These are phyloP conservation scores for Hortiboletus campestris DNA, from an alignment of 768 basidiomycete genomes.

Conservation along the genomic window DNA sequence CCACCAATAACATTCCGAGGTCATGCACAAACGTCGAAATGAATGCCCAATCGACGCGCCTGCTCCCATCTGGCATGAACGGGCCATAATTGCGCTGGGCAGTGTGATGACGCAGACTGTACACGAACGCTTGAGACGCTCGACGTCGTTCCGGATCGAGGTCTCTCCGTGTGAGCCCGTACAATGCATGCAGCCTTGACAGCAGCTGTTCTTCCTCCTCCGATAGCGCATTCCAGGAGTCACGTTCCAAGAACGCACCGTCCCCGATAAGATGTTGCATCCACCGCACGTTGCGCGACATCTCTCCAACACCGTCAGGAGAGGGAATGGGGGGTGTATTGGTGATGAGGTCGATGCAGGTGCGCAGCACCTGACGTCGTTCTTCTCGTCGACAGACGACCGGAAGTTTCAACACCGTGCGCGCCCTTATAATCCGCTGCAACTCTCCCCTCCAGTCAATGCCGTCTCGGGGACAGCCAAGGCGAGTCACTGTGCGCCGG, in stretches of 20 bases:
- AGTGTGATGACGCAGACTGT: slow-evolving; percentile 58
- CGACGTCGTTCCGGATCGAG: slow-evolving; percentile 31
- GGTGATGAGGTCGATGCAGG: slow-evolving; percentile 49
- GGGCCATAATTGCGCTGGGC: slow-evolving; percentile 55
- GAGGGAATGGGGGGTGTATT: slow-evolving; percentile 39
- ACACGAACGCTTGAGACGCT: slow-evolving; percentile 54
- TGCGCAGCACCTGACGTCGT: slow-evolving; percentile 40
- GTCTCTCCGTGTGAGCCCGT: slow-evolving; percentile 53
- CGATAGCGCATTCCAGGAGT: slow-evolving; percentile 19
- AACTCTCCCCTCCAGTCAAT: slow-evolving; percentile 55
- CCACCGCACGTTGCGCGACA: slow-evolving; percentile 56
- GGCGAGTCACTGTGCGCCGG: slow-evolving; percentile 42
- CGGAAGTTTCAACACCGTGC: slow-evolving; percentile 42
- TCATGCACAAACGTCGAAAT: slow-evolving; percentile 54
- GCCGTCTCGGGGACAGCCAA: slow-evolving; percentile 23
- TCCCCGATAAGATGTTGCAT: slow-evolving; percentile 42
- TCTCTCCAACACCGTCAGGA: slow-evolving; percentile 21
- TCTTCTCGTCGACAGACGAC: slow-evolving; percentile 43
- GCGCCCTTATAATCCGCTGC: slow-evolving; percentile 54
- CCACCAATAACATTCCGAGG: slow-evolving; percentile 52
- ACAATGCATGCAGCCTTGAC: slow-evolving; percentile 53
- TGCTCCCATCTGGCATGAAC: slow-evolving; percentile 43
- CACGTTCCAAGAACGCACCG: slow-evolving; percentile 44
- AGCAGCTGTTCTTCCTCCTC: slow-evolving; percentile 45
- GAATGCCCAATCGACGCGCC: slow-evolving; percentile 58